Evolutionary conservation across 2,329 filamentous ascomycete genomes (phyloP), one percentile per base, ranked within the genome.

Genomic region (Endothia cerciana): DNA sequence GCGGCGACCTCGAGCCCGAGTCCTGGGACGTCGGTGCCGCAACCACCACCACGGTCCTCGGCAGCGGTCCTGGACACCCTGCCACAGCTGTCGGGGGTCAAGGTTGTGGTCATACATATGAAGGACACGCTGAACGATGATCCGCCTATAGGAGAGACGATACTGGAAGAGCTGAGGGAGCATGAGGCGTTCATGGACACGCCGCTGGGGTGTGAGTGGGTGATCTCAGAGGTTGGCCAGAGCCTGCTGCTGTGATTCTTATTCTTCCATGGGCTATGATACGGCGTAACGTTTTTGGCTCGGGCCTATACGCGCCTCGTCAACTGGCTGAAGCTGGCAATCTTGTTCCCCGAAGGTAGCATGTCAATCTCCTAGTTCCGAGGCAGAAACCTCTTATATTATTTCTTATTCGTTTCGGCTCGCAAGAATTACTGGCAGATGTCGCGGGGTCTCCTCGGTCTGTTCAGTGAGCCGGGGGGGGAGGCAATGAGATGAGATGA

Each of bases 61-160:
- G 51, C 30, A 40, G 13, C 43, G 36, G 22, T 25, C 36, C 17
- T 10, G n/a, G n/a, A 73, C 1, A 49, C 73, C n/a, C 71, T 68
- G 6, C 65, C 74, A 73, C 88, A 89, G 7, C 81, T 99, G 4
- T 81, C 83, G 62, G 93, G 93, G 0, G 75, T 98, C 36, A 91
- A 88, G 69, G 82, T 99, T 1, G 89, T 97, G 60, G 87, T 98
- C 64, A 98, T 98, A 45, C 95, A 99, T 74, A 87, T 98, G 73
- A 99, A 99, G 76, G 94, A 98, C 70, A 90, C 86, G 28, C 80
- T 97, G 64, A 81, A 83, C 10, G 93, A 97, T 74, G 92, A 88
- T 0, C 86, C 87, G 33, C 76, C 80, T 58, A 87, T 85, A 1
- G 85, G 82, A 43, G 87, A 92, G 3, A 83, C 79, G 1, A 97